Conservation (phyloP, 73 alveolate species). For the Paramecium primaurelia region DNA sequence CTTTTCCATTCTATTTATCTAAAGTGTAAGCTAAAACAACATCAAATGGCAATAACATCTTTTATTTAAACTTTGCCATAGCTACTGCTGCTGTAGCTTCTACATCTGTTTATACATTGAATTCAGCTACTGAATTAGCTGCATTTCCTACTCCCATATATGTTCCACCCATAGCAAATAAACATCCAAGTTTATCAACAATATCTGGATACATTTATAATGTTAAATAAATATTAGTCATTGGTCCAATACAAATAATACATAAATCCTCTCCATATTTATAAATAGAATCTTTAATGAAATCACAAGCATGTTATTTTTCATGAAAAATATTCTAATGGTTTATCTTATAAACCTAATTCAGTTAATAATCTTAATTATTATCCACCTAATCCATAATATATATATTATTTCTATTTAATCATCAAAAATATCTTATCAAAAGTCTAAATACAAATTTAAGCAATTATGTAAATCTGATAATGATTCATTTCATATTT, state of each 20-base stretch:
- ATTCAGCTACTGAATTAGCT: conserved; percentile 17
- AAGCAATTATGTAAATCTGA: no score
- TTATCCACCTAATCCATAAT: conserved; percentile 41
- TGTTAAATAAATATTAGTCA: not conserved
- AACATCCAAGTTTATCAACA: not conserved
- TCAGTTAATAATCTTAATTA: not conserved
- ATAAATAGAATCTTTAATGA: not conserved
- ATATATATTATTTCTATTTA: not conserved
- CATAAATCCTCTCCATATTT: conserved; percentile 38
- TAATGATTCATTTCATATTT: no score
- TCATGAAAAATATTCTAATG: conserved; percentile 23
- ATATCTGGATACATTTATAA: not conserved
- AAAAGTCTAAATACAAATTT: no score
- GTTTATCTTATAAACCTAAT: conserved; percentile 8
- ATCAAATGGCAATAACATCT: not conserved
- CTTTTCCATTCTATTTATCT: not conserved
- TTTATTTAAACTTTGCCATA: not conserved
- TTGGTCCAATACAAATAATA: conserved; percentile 29
- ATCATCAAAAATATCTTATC: not conserved
- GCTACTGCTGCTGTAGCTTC: conserved; percentile 37
- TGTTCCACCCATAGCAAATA: conserved; percentile 48
- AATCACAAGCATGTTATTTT: conserved; percentile 28
- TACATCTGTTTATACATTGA: not conserved
- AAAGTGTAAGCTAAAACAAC: conserved; percentile 9
- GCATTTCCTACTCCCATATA: conserved; percentile 35